Percentiles rank a stretch among this genome's conserved stretches.
Conservation (phyloP, 1,284 basidiomycete genomes). For the Dichomitus squalens region DNA sequence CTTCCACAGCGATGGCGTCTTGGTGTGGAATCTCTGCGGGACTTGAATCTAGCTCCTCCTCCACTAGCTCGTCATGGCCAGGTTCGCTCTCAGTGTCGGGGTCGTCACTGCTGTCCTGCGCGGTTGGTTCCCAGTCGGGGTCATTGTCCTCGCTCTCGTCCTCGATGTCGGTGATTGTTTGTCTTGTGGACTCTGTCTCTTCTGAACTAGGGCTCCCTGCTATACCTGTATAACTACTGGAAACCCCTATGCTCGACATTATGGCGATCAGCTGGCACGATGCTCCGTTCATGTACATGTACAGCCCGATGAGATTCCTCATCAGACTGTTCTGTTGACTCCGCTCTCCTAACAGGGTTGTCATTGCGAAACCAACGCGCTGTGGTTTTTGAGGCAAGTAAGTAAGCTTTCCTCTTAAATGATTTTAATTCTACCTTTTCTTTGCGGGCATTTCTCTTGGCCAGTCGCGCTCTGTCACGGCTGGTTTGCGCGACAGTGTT, state of each 20-base stretch:
- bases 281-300: constrained; percentile 36
- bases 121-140: not conserved
- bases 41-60: too few species aligned
- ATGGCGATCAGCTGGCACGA: constrained; percentile 33
- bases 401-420: not conserved
- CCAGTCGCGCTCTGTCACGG: not conserved
- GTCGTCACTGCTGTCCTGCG: not conserved
- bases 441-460: not conserved
- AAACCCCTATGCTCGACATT: constrained; percentile 28
- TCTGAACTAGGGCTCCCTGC: constrained; percentile 7
- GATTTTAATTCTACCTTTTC: not conserved
- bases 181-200: not conserved
- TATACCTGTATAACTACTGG: constrained; percentile 32
- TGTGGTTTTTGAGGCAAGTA: not conserved
- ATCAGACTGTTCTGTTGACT: constrained; percentile 35
- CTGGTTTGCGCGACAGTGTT: too few species aligned
- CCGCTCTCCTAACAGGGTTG: constrained; percentile 29
- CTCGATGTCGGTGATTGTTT: not conserved
- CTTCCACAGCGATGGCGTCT: not conserved
- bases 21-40: not conserved
- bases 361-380: constrained; percentile 5
- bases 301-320: constrained; percentile 32
- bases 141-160: not conserved
- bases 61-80: constrained; percentile 8
- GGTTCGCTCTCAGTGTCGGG: not conserved